phyloP scores from a whole-genome alignment of 768 basidiomycete species.

The Clitopilus passeckerianus region DNA sequence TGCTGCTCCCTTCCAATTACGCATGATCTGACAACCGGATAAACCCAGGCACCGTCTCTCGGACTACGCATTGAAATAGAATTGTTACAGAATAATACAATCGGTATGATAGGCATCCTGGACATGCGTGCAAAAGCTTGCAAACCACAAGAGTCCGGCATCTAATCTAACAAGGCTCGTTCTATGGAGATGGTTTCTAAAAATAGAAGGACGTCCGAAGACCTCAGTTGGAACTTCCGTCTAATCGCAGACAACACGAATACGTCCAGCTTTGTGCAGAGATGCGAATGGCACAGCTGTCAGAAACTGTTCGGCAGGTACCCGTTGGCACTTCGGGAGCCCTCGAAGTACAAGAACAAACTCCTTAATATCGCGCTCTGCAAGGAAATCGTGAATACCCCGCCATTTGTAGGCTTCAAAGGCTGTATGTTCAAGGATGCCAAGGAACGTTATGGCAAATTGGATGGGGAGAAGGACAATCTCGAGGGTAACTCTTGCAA shows the following conservation, averaged over 20 bases:
- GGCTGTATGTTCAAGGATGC: slow-evolving; percentile 20
- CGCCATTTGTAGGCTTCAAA: slow-evolving; percentile 23
- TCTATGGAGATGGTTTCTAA: neutral
- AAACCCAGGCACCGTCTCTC: neutral
- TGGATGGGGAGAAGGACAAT: slow-evolving; percentile 14
- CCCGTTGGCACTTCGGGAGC: slow-evolving; percentile 12
- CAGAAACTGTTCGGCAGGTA: slow-evolving; percentile 9
- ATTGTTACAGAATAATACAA: neutral
- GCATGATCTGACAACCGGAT: neutral
- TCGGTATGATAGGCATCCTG: neutral
- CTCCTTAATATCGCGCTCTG: slow-evolving; percentile 7
- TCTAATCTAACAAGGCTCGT: neutral
- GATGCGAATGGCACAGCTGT: slow-evolving; percentile 11
- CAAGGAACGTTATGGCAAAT: slow-evolving; percentile 17
- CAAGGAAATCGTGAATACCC: slow-evolving; percentile 17
- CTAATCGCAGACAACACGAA: neutral
- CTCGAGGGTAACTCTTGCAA: slow-evolving; percentile 16
- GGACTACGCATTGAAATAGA: too few species aligned
- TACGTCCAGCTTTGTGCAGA: slow-evolving; percentile 4
- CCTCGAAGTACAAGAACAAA: slow-evolving; percentile 10
- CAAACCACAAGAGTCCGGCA: neutral
- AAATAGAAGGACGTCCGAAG: neutral
- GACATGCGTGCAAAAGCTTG: neutral
- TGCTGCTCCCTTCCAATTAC: neutral
- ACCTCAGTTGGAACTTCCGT: neutral